Evolutionary conservation across 2,329 filamentous ascomycete genomes (phyloP).

Genomic region (Aspergillus hiratsukae): DNA sequence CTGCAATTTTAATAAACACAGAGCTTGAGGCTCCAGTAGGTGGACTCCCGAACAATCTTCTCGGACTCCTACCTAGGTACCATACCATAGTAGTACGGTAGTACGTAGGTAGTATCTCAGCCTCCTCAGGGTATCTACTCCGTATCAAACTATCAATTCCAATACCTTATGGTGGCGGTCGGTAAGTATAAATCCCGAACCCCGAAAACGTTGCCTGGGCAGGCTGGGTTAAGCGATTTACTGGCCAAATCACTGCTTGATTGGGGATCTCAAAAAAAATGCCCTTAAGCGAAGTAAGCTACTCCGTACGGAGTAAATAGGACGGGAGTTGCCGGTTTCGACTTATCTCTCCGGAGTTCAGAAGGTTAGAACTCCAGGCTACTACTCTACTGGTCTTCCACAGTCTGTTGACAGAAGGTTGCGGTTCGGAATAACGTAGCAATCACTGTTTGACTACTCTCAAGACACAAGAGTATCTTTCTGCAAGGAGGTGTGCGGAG

Average conservation of each 20-base stretch:
- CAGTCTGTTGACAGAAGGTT: not conserved
- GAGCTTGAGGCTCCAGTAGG: no score
- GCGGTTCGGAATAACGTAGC: not conserved
- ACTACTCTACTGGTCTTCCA: no score
- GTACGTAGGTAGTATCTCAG: no score
- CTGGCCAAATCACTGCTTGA: not conserved
- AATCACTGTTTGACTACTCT: not conserved
- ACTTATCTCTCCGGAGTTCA: no score
- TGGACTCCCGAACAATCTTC: not conserved
- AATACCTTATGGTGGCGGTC: not conserved
- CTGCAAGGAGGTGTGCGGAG: not conserved
- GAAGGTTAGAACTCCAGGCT: no score
- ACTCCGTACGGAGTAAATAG: not conserved
- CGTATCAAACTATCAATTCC: not conserved
- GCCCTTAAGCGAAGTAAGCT: not conserved
- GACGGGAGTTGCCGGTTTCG: not conserved
- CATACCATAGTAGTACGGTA: no score
- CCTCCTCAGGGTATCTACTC: no score
- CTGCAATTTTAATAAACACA: not conserved
- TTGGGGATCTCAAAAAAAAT: not conserved
- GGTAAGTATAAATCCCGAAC: not conserved
- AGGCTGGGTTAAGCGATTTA: no score
- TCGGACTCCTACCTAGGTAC: no score
- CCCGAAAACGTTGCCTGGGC: not conserved
- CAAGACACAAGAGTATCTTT: not conserved